Evolutionary conservation across 164 flowering plant species (phyloP).

Genomic region (Hamamelis virginiana): DNA sequence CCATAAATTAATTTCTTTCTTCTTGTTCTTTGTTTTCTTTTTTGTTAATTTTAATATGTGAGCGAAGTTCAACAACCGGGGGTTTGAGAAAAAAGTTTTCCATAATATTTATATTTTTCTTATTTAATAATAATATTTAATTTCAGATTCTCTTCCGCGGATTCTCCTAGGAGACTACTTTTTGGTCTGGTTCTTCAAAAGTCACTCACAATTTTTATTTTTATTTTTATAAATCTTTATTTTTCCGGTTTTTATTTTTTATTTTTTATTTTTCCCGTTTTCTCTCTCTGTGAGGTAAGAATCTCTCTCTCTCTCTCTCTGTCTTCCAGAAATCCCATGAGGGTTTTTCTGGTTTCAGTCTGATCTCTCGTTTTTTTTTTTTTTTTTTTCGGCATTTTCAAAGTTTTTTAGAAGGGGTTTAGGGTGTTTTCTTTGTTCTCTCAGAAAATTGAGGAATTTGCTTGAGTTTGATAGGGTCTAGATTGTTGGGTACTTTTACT

Average conservation of each 20-base stretch:
- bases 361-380: background rate
- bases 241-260: background rate
- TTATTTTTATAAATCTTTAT: background rate
- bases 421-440: background rate
- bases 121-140: background rate
- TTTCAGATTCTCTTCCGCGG: conserved; percentile 3
- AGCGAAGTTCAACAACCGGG: background rate
- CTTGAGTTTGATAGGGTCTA: background rate
- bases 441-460: too few species aligned
- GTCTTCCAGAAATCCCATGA: too few species aligned
- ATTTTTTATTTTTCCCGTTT: background rate
- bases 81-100: background rate
- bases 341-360: too few species aligned
- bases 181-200: conserved; percentile 11
- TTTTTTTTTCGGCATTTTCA: background rate
- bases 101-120: background rate
- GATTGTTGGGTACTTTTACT: conserved; percentile 2
- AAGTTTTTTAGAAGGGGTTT: background rate
- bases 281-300: background rate
- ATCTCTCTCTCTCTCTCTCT: background rate
- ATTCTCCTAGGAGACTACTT: conserved; percentile 8
- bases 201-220: background rate
- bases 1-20: background rate
- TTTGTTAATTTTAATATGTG: too few species aligned
- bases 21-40: background rate